Conservation (phyloP, 2,329 filamentous ascomycete genomes). For the Hyphodiscus sp. region DNA sequence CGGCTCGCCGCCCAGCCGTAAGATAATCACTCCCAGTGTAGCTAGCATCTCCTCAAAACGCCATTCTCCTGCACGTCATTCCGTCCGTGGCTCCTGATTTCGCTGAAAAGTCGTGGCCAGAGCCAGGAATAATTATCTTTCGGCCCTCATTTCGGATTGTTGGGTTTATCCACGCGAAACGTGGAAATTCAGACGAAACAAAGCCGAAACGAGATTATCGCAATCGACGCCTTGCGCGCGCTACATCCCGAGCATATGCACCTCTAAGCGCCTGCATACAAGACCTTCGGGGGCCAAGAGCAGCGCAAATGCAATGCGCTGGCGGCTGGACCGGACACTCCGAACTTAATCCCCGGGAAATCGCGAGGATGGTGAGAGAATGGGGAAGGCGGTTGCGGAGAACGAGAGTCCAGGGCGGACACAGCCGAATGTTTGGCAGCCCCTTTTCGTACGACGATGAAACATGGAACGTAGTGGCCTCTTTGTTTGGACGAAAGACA, state of each 20-base stretch:
- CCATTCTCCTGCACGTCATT: constrained; percentile 2
- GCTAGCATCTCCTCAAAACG: background rate
- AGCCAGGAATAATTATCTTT: background rate
- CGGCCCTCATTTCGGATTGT: background rate
- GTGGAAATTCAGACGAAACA: too few relatives aligned
- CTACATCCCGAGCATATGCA: constrained; percentile 6
- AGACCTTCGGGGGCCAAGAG: background rate
- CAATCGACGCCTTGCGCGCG: constrained; percentile 1
- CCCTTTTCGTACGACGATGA: background rate
- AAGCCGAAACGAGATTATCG: background rate
- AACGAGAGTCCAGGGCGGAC: background rate
- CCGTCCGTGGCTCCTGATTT: background rate
- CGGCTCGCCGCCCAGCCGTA: constrained; percentile 21
- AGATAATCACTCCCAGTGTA: constrained; percentile 4
- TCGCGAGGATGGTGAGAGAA: background rate
- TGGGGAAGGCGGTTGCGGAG: background rate
- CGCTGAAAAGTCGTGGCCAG: background rate
- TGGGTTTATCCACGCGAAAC: background rate
- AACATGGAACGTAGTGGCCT: too few relatives aligned
- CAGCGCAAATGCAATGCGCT: background rate
- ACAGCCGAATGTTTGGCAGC: background rate
- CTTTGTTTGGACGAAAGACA: too few relatives aligned
- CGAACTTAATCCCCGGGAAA: background rate
- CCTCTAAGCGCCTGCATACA: constrained; percentile 9
- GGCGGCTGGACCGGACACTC: background rate